These are phyloP conservation scores for Pulveroboletus sp. DNA, from an alignment of 768 basidiomycete genomes.

Conservation along the genomic window DNA sequence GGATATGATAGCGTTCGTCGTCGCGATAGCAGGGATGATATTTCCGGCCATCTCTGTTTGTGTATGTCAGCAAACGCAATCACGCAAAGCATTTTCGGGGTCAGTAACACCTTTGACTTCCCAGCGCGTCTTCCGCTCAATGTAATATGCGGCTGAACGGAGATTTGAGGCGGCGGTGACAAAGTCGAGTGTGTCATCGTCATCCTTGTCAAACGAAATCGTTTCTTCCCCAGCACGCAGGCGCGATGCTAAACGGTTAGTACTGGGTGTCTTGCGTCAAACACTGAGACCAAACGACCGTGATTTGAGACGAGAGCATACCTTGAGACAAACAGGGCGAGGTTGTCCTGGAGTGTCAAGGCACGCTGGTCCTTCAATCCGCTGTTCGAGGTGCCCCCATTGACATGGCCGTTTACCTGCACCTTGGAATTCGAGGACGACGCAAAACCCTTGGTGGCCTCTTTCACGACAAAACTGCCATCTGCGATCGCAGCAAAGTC, in stretches of 20 bases:
- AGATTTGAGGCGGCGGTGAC: constrained; percentile 94
- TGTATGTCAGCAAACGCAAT: not conserved
- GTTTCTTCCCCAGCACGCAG: constrained; percentile 61
- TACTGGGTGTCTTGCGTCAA: constrained; percentile 42
- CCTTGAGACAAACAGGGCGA: constrained; percentile 84
- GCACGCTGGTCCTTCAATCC: constrained; percentile 79
- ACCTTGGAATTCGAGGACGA: constrained; percentile 17
- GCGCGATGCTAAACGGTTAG: constrained; percentile 71
- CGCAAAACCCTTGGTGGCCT: constrained; percentile 14
- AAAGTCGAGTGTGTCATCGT: constrained; percentile 94
- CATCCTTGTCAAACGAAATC: constrained; percentile 95
- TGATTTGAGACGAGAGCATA: constrained; percentile 26
- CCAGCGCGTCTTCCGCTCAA: constrained; percentile 87
- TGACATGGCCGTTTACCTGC: constrained; percentile 24
- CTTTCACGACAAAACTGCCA: constrained; percentile 50
- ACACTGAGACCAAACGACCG: not conserved
- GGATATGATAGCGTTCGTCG: constrained; percentile 96
- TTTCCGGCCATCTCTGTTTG: constrained; percentile 94
- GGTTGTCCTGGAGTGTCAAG: constrained; percentile 73
- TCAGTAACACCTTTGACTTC: constrained; percentile 78
- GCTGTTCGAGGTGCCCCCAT: constrained; percentile 11
- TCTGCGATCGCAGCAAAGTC: constrained; percentile 73
- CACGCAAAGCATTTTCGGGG: not conserved
- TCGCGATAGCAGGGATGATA: constrained; percentile 98
- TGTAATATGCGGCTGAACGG: constrained; percentile 85